Evolutionary conservation across 139 green algal genomes (phyloP), one percentile per base, ranked within the genome.

Genomic region (Coelastrella sp.): DNA sequence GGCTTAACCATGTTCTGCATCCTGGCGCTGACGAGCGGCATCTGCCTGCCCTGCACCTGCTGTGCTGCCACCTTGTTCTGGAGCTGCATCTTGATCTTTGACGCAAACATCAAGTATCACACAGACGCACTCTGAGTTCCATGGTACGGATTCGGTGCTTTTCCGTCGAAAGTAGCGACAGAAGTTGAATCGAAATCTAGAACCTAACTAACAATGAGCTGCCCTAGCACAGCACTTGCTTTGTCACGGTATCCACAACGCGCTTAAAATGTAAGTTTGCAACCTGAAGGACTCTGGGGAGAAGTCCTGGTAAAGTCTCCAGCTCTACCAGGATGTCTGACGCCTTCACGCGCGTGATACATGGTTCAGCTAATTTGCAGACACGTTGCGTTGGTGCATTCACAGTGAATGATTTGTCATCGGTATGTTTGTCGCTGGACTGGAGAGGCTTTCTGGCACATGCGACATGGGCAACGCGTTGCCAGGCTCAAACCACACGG

Each of bases 21-120:
- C 53, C 53, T 64, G 53, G 53, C 53, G 53, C 53, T 64, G 53
- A 64, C 53, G 53, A 64, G 53, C 53, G 53, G 53, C 53, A 64
- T 64, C 53, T 64, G 53, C 53, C 53, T 64, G 53, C 53, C 53
- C 53, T 64, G 53, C 53, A 64, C 19, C 53, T 64, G 53, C 53
- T 64, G 53, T 2, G 53, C 53, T 64, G 62, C 62, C 62, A 69
- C n/a, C 7, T 69, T 69, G 62, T 74, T 45, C 35, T 74, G 64
- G 9, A 74, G 7, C 64, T 74, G 64, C 64, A 74, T 74, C 9
- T 4, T 74, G 64, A 74, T 5, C 27, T 74, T 38, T n/a, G n/a
- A 9, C n/a, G 19, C 53, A 15, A 64, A 64, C 53, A 32, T 17
- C 9, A 8, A n/a, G n/a, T 9, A n/a, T 32, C 15, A n/a, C 53